Evolutionary conservation across 805 yeast species (phyloP), one percentile per base, ranked within the genome.

Genomic region (Candida verbasci): DNA sequence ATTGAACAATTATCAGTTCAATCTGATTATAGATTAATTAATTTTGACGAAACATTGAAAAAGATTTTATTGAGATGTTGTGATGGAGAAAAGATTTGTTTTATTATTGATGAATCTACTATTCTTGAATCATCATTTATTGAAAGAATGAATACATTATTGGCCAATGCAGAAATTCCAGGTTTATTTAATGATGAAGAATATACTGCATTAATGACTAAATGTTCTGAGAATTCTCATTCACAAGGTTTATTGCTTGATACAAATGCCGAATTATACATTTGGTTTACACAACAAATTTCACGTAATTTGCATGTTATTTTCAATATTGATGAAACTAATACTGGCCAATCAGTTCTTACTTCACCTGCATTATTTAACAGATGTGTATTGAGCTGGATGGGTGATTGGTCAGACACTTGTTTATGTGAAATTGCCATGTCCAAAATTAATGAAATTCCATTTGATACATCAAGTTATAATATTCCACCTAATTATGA

Each of bases 91-190:
- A 72, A 68, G 35, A 55, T 80, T 0, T 84, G 95, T 45, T 76
- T 86, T 38, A 64, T 89, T 15, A 70, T 91, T 14, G 95, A 87
- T 46, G 96, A 91, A 48, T 78, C 94, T 0, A 76, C 81, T 20
- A 76, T 88, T 34, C 47, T 80, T 28, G 89, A 86, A 23, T 69
- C 94, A 0, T 68, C 93, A 0, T 91, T 89, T 50, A 58, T 91
- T 21, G 97, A 91, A 56, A 65, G 95, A 42, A 87, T 91, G 93
- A 91, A 91, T 49, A 86, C 95, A 0, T 62, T 91, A n/a, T 68
- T 91, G 25, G 96, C 97, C 0, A 91, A 91, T 56, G 85, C 95
- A 0, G 97, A 91, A 50, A 72, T 88, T 25, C 96, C 96, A 1
- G 96, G 95, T 3, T 61, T 91, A 10, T 91, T 86, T 55, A 84